A percentile compares a stretch with the other conserved stretches of the same genome.
Evolutionary conservation across 2,329 filamentous ascomycete genomes (phyloP).

Genomic region (Cladosporium colombiae): DNA sequence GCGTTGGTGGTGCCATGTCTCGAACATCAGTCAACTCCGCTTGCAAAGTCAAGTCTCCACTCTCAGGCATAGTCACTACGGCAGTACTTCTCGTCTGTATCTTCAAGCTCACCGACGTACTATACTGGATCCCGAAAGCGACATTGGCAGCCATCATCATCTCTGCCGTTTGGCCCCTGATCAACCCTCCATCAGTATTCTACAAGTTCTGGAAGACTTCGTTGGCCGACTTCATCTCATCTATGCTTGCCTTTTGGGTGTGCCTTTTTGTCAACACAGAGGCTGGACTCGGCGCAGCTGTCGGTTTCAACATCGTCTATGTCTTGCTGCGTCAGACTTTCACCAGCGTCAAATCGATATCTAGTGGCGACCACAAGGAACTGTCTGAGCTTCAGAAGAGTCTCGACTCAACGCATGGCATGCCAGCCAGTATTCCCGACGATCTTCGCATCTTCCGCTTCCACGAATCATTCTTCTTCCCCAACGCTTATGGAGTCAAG

Average conservation of each 20-base stretch:
- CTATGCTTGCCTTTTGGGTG: conserved; percentile 65
- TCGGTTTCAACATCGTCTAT: conserved; percentile 53
- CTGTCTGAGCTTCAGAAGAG: conserved; percentile 23
- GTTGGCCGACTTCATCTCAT: conserved; percentile 63
- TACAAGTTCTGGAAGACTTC: conserved; percentile 66
- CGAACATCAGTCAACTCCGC: conserved; percentile 67
- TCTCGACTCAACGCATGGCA: conserved; percentile 18
- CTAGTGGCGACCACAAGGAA: conserved; percentile 21
- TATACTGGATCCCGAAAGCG: conserved; percentile 69
- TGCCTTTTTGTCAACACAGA: conserved; percentile 63
- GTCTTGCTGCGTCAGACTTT: conserved; percentile 62
- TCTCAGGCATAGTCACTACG: conserved; percentile 62
- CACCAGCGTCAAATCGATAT: conserved; percentile 41
- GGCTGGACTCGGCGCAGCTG: conserved; percentile 59
- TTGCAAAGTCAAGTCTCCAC: conserved; percentile 62
- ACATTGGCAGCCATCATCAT: conserved; percentile 68
- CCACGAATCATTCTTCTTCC: conserved; percentile 61
- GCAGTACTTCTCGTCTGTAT: conserved; percentile 63
- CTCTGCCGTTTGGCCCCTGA: conserved; percentile 63
- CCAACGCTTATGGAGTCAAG: conserved; percentile 59
- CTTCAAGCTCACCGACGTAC: conserved; percentile 58
- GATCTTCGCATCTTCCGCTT: conserved; percentile 60
- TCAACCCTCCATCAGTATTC: conserved; percentile 60
- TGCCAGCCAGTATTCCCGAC: conserved; percentile 36
- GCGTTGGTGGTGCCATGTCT: conserved; percentile 67